Evolutionary conservation across 2,329 filamentous ascomycete genomes (phyloP).

Genomic region (Monilinia fructigena): DNA sequence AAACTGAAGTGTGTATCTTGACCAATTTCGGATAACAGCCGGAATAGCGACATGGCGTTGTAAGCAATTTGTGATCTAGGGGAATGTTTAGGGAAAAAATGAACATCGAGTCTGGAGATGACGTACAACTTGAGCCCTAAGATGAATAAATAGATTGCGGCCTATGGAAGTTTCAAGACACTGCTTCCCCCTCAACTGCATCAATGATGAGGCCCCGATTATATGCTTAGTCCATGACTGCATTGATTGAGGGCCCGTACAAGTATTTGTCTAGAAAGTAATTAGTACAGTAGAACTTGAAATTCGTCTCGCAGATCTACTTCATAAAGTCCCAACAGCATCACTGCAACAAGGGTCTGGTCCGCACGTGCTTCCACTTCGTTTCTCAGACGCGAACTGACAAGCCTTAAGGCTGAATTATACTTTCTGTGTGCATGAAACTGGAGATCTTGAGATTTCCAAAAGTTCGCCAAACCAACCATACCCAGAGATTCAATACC

Average conservation of each 20-base stretch:
- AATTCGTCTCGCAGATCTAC: constrained; percentile 43
- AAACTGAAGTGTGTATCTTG: constrained; percentile 33
- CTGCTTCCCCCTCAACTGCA: constrained; percentile 48
- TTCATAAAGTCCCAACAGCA: constrained; percentile 36
- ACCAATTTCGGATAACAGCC: constrained; percentile 48
- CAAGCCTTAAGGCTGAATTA: constrained; percentile 27
- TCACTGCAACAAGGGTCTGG: constrained; percentile 35
- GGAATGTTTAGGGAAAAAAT: constrained; percentile 40
- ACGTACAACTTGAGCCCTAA: constrained; percentile 41
- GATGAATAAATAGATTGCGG: constrained; percentile 54
- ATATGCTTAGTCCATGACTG: constrained; percentile 54
- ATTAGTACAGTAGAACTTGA: constrained; percentile 44
- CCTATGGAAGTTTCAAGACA: constrained; percentile 51
- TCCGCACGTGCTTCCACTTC: constrained; percentile 32
- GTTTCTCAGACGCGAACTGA: constrained; percentile 28
- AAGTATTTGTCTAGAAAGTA: constrained; percentile 32
- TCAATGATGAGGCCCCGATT: constrained; percentile 50
- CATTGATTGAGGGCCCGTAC: constrained; percentile 44
- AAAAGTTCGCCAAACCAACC: constrained; percentile 33
- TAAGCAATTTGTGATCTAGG: constrained; percentile 49
- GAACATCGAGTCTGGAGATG: not conserved
- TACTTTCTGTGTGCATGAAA: constrained; percentile 29
- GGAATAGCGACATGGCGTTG: constrained; percentile 52
- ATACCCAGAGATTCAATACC: constrained; percentile 32
- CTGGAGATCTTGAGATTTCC: constrained; percentile 29